phyloP scores from a whole-genome alignment of 78 protist species.

The Cavenderia fasciculata region DNA sequence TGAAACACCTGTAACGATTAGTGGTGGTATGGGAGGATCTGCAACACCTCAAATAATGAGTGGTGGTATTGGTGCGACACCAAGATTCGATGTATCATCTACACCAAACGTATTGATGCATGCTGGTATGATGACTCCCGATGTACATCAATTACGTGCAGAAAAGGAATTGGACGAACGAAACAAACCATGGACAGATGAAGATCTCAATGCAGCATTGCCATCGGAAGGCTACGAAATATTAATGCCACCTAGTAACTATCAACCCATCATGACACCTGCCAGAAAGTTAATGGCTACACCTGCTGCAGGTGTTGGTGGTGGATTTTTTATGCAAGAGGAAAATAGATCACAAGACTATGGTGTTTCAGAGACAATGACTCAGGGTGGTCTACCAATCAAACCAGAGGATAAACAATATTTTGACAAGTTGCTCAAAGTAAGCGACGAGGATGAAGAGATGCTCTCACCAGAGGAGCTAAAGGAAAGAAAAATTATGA shows the following conservation, averaged over 20 bases:
- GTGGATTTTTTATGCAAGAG: slow-evolving; percentile 76
- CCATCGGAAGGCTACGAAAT: slow-evolving; percentile 96
- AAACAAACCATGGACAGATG: slow-evolving; percentile 95
- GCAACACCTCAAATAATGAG: slow-evolving; percentile 14
- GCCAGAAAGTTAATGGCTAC: slow-evolving; percentile 90
- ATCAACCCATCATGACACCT: slow-evolving; percentile 93
- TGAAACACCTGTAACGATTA: slow-evolving; percentile 83
- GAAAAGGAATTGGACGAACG: slow-evolving; percentile 94
- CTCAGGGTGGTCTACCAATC: slow-evolving; percentile 87
- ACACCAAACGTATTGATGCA: neutral
- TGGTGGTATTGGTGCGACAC: slow-evolving; percentile 41
- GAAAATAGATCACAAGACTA: slow-evolving; percentile 8
- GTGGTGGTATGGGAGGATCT: slow-evolving; percentile 83
- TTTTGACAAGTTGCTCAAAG: slow-evolving; percentile 89
- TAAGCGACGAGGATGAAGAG: slow-evolving; percentile 84
- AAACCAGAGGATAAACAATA: slow-evolving; percentile 97
- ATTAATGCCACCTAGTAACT: slow-evolving; percentile 93
- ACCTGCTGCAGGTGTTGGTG: slow-evolving; percentile 76
- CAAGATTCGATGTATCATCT: neutral
- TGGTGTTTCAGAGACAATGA: neutral
- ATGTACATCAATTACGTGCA: slow-evolving; percentile 40
- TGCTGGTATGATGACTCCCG: slow-evolving; percentile 5
- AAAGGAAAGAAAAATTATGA: slow-evolving; percentile 95
- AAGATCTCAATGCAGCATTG: slow-evolving; percentile 94
- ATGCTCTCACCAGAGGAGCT: slow-evolving; percentile 84